phyloP scores from a whole-genome alignment of 768 basidiomycete genomes.

The Termitomyces eurrhizus region DNA sequence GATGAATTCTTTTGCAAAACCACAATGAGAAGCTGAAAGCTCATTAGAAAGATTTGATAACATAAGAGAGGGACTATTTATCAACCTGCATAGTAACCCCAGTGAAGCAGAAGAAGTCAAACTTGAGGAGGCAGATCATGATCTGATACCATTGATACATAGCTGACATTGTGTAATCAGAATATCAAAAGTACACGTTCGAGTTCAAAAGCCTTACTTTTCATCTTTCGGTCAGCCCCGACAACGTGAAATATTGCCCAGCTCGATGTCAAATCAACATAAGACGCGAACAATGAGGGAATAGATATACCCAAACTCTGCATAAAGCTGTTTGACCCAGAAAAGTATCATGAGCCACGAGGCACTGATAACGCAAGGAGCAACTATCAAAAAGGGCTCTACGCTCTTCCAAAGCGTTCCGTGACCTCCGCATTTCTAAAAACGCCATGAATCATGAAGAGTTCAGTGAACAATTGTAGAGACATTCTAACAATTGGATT shows the following conservation, averaged over 20 bases:
- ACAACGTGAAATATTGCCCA: conserved; percentile 93
- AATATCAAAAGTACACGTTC: background rate
- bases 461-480: background rate
- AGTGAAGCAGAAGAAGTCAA: conserved; percentile 85
- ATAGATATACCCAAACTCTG: conserved; percentile 72
- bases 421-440: conserved; percentile 44
- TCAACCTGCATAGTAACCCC: conserved; percentile 85
- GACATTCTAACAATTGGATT: conserved; percentile 37
- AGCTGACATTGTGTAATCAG: conserved; percentile 34
- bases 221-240: conserved; percentile 81
- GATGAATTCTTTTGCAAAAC: conserved; percentile 60
- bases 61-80: background rate
- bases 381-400: conserved; percentile 65
- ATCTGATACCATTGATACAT: conserved; percentile 91
- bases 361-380: conserved; percentile 62
- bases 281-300: background rate
- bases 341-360: conserved; percentile 67
- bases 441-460: background rate
- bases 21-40: conserved; percentile 70
- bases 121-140: conserved; percentile 83
- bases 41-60: conserved; percentile 1
- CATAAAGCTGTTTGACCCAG: conserved; percentile 67
- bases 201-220: conserved; percentile 46
- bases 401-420: conserved; percentile 59
- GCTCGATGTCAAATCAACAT: conserved; percentile 32